These are phyloP conservation scores for Brettanomyces anomalus DNA, from an alignment of 805 yeast species.

Conservation along the genomic window DNA sequence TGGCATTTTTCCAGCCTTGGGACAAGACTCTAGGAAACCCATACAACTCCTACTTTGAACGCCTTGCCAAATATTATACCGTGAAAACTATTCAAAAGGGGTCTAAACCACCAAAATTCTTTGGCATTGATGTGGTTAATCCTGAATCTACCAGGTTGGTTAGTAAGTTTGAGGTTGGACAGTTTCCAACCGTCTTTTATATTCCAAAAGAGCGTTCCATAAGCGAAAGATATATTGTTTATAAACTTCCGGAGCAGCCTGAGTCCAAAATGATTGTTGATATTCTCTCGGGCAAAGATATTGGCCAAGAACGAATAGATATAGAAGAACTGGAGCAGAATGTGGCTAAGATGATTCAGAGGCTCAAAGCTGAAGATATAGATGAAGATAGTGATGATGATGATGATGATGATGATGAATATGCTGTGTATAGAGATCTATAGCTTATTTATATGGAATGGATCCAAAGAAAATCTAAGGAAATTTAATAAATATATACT, in stretches of 20 bases:
- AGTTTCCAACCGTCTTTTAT: slow-evolving; percentile 25
- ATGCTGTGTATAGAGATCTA: slow-evolving; percentile 13
- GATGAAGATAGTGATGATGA: slow-evolving; percentile 7
- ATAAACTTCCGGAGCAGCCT: slow-evolving; percentile 13
- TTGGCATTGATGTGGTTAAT: slow-evolving; percentile 25
- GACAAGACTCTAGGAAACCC: slow-evolving; percentile 24
- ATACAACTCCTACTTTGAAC: slow-evolving; percentile 24
- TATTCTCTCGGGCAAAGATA: slow-evolving; percentile 24
- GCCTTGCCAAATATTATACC: slow-evolving; percentile 20
- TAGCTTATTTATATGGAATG: slow-evolving; percentile 2
- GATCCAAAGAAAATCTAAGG: not conserved
- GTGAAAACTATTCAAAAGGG: not conserved
- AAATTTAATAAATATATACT: not conserved
- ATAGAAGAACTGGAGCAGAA: slow-evolving; percentile 15
- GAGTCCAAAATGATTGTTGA: slow-evolving; percentile 20
- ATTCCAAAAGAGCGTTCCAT: slow-evolving; percentile 11
- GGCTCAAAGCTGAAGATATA: not conserved
- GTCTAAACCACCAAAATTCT: slow-evolving; percentile 14
- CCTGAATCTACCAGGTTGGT: slow-evolving; percentile 20
- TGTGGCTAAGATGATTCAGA: slow-evolving; percentile 14
- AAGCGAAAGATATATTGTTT: slow-evolving; percentile 8
- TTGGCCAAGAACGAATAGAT: slow-evolving; percentile 18
- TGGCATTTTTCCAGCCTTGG: slow-evolving; percentile 31
- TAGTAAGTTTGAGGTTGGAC: slow-evolving; percentile 18
- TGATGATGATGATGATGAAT: slow-evolving; percentile 13